A percentile compares a stretch with the other conserved stretches of the same genome.
phyloP scores from a whole-genome alignment of 305 asterid genomes.

The Rubia peregrina region DNA sequence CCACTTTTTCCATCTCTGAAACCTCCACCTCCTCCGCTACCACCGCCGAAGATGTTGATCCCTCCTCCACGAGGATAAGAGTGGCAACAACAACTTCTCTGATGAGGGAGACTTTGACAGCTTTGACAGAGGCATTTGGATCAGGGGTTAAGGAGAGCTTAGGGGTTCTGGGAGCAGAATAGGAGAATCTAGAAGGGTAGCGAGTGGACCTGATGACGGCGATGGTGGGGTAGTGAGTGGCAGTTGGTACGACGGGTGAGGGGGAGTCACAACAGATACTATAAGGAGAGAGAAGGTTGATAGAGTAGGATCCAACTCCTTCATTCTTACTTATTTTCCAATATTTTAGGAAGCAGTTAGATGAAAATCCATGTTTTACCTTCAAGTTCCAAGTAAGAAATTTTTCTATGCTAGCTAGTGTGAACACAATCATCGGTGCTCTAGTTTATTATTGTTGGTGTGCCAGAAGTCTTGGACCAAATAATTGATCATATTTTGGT shows the following conservation, averaged over 20 bases:
- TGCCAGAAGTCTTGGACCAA: background rate
- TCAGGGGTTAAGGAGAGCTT: slow-evolving; percentile 30
- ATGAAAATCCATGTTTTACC: background rate
- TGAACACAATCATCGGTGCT: too few relatives aligned
- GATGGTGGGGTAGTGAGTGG: background rate
- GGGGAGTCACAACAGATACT: slow-evolving; percentile 19
- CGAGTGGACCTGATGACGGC: slow-evolving; percentile 27
- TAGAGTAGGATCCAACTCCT: slow-evolving; percentile 23
- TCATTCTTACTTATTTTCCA: slow-evolving; percentile 1
- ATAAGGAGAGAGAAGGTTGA: slow-evolving; percentile 24
- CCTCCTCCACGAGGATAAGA: slow-evolving; percentile 25
- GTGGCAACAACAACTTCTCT: slow-evolving; percentile 13
- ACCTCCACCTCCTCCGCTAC: slow-evolving; percentile 11
- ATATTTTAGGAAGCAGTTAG: background rate
- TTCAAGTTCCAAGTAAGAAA: background rate
- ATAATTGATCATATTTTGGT: background rate
- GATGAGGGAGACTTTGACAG: slow-evolving; percentile 17
- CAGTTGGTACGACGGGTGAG: slow-evolving; percentile 14
- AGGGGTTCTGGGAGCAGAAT: slow-evolving; percentile 39
- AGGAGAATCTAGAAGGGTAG: background rate
- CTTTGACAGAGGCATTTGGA: slow-evolving; percentile 24
- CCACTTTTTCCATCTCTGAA: slow-evolving; percentile 24
- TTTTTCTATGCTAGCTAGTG: background rate
- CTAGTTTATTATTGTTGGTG: background rate
- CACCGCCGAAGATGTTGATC: slow-evolving; percentile 11